phyloP scores from a whole-genome alignment of 352 stramenopile species.

The Hyaloperonospora brassicae region DNA sequence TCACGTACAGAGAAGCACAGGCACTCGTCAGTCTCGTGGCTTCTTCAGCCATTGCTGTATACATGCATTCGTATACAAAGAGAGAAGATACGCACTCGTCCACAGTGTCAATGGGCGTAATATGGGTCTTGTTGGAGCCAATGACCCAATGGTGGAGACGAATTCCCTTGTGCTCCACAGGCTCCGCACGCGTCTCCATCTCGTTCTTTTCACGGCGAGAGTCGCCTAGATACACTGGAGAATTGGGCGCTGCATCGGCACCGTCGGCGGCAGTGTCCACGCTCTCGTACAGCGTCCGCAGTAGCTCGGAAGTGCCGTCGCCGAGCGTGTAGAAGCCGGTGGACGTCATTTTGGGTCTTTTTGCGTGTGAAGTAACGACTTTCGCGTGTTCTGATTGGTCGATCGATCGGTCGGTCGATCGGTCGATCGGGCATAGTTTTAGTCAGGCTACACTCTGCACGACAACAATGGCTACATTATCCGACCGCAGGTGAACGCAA shows the following conservation, averaged over 20 bases:
- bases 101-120: conserved; percentile 64
- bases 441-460: no score
- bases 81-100: conserved; percentile 36
- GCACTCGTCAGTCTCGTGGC: no score
- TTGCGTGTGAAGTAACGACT: no score
- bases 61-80: background rate
- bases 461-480: no score
- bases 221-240: conserved; percentile 37
- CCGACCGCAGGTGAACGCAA: no score
- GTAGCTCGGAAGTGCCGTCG: conserved; percentile 40
- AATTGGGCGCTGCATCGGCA: background rate
- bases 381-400: no score
- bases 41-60: no score
- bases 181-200: conserved; percentile 37
- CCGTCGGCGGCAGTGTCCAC: conserved; percentile 2
- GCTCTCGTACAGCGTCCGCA: conserved; percentile 36
- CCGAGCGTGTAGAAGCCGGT: conserved; percentile 48
- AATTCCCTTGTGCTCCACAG: conserved; percentile 65
- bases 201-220: conserved; percentile 31
- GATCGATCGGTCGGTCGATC: no score
- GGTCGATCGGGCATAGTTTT: background rate
- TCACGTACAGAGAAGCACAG: no score
- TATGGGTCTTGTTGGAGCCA: conserved; percentile 76
- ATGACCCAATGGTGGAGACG: conserved; percentile 55
- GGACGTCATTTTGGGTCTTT: conserved; percentile 12